These are phyloP conservation scores for Volvariella surrecta DNA, from an alignment of 1,284 basidiomycete species.

Conservation along the genomic window DNA sequence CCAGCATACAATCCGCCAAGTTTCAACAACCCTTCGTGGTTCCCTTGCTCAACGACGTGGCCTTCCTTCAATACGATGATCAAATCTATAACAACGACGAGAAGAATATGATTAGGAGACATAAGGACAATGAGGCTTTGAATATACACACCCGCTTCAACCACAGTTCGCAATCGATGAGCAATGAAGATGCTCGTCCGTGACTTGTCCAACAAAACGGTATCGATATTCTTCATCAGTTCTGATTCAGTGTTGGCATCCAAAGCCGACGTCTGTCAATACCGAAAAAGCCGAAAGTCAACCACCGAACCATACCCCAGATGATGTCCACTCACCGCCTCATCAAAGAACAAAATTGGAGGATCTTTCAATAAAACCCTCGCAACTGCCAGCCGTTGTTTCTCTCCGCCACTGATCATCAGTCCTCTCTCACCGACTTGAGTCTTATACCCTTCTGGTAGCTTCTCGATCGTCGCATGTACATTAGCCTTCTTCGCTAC, in stretches of 20 bases:
- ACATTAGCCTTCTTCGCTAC: constrained; percentile 86
- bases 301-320: not conserved
- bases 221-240: constrained; percentile 92
- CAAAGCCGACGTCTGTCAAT: constrained; percentile 79
- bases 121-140: constrained; percentile 3
- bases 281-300: constrained; percentile 3
- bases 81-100: constrained; percentile 43
- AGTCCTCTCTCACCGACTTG: constrained; percentile 93
- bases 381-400: constrained; percentile 93
- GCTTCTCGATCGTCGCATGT: constrained; percentile 67
- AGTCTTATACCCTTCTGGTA: constrained; percentile 85
- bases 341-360: constrained; percentile 94
- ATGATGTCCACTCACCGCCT: constrained; percentile 61
- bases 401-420: constrained; percentile 98
- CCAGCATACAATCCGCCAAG: constrained; percentile 69
- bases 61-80: constrained; percentile 90
- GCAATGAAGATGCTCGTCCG: constrained; percentile 96
- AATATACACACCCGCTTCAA: constrained; percentile 67
- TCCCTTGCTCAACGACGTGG: constrained; percentile 84
- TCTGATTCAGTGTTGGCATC: constrained; percentile 94
- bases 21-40: constrained; percentile 76
- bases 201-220: constrained; percentile 62
- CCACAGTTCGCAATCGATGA: constrained; percentile 84
- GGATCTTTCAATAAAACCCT: constrained; percentile 91
- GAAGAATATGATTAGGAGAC: constrained; percentile 1